These are phyloP conservation scores for Vanderwaltozyma tropicalis DNA, from an alignment of 805 yeast species.

Conservation along the genomic window DNA sequence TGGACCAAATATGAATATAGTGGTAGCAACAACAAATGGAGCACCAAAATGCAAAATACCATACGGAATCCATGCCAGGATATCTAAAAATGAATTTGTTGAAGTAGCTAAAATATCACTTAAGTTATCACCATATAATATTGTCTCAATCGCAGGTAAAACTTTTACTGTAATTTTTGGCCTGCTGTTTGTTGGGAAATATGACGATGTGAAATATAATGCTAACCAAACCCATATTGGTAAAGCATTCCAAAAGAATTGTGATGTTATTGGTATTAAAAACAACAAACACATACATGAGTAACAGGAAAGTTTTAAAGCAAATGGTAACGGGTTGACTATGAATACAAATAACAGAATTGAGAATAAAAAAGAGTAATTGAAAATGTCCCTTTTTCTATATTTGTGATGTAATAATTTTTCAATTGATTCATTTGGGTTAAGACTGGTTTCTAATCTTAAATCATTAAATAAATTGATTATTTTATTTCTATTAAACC, in stretches of 20 bases:
- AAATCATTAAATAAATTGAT: constrained; percentile 39
- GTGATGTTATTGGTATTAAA: constrained; percentile 69
- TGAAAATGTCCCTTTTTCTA: constrained; percentile 39
- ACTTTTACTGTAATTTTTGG: constrained; percentile 82
- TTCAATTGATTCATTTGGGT: constrained; percentile 33
- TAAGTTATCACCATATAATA: constrained; percentile 82
- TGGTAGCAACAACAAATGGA: constrained; percentile 74
- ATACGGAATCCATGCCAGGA: constrained; percentile 88
- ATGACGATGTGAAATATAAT: constrained; percentile 67
- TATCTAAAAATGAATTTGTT: constrained; percentile 53
- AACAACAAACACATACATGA: constrained; percentile 36
- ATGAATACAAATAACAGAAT: constrained; percentile 50
- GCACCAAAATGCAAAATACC: constrained; percentile 84
- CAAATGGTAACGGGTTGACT: constrained; percentile 43
- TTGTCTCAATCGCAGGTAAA: constrained; percentile 84
- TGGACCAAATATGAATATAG: constrained; percentile 79
- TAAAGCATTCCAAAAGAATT: constrained; percentile 70
- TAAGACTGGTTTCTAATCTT: constrained; percentile 40
- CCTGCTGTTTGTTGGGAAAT: constrained; percentile 61
- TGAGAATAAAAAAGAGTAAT: constrained; percentile 40
- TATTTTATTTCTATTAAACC: constrained; percentile 46
- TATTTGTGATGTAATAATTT: constrained; percentile 35
- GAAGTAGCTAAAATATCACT: constrained; percentile 71
- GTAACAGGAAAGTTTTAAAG: constrained; percentile 27
- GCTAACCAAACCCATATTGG: constrained; percentile 83